phyloP scores from a whole-genome alignment of 2,329 filamentous ascomycete species.

The Ophiostoma sp. region DNA sequence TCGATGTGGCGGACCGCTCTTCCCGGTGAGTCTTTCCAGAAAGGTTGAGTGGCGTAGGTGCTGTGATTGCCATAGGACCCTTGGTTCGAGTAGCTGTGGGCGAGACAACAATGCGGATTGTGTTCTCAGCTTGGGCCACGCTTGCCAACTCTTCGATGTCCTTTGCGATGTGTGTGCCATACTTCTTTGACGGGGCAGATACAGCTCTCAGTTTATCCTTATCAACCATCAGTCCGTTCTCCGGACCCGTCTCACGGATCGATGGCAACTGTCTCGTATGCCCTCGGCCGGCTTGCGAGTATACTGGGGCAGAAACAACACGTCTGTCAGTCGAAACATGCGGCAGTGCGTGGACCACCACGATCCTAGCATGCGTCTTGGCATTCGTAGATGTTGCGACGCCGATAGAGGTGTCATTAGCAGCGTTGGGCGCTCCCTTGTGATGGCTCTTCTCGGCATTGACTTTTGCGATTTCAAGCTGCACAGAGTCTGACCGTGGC shows the following conservation, averaged over 20 bases:
- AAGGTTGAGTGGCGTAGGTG: constrained; percentile 18
- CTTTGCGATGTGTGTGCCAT: constrained; percentile 23
- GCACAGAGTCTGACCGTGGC: constrained; percentile 31
- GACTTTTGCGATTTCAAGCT: constrained; percentile 28
- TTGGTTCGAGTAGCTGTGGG: constrained; percentile 19
- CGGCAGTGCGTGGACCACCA: constrained; percentile 7
- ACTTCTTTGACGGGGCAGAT: constrained; percentile 40
- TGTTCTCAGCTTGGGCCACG: constrained; percentile 23
- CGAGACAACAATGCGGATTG: constrained; percentile 26
- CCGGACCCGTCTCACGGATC: constrained; percentile 42
- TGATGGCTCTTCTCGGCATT: constrained; percentile 19
- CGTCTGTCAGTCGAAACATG: constrained; percentile 37
- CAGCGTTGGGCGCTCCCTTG: neutral
- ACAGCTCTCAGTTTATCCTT: constrained; percentile 40
- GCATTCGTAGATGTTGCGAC: constrained; percentile 15
- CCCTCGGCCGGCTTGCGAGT: constrained; percentile 37
- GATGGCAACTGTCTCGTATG: constrained; percentile 40
- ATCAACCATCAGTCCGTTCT: constrained; percentile 27
- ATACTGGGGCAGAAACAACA: constrained; percentile 47
- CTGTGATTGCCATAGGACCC: neutral
- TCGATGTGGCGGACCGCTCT: neutral
- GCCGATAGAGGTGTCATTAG: neutral
- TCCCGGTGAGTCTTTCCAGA: constrained; percentile 16
- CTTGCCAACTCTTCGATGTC: constrained; percentile 21
- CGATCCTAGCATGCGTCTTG: constrained; percentile 14